phyloP scores from a whole-genome alignment of 108 stramenopile species.

The Skeletonema marinoi region DNA sequence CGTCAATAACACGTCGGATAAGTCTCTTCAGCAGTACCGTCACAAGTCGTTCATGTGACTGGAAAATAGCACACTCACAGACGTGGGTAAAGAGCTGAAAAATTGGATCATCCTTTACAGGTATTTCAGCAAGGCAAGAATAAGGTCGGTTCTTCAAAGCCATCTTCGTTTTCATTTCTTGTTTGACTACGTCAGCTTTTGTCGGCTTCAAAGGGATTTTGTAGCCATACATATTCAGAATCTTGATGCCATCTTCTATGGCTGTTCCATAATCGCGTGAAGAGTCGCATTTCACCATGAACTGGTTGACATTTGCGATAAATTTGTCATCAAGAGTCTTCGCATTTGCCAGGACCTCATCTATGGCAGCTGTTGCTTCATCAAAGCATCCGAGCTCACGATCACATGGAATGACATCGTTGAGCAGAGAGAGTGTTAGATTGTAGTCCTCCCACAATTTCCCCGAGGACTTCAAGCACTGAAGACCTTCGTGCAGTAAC shows the following conservation, averaged over 20 bases:
- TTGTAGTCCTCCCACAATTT: slow-evolving; percentile 14
- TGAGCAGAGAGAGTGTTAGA: not conserved
- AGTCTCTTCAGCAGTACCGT: slow-evolving; percentile 2
- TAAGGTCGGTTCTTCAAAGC: slow-evolving; percentile 13
- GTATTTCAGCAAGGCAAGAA: not conserved
- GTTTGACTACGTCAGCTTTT: slow-evolving; percentile 1
- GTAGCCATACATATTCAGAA: slow-evolving; percentile 19
- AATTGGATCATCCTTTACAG: slow-evolving; percentile 5
- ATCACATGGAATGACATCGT: not conserved
- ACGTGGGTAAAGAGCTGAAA: slow-evolving; percentile 10
- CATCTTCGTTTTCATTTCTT: slow-evolving; percentile 12
- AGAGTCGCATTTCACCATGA: not conserved
- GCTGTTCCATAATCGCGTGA: slow-evolving; percentile 17
- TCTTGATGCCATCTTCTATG: slow-evolving; percentile 10
- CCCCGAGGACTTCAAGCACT: not conserved
- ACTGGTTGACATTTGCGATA: slow-evolving; percentile 9
- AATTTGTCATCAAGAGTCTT: slow-evolving; percentile 26
- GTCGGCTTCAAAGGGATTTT: slow-evolving; percentile 8
- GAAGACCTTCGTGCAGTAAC: not conserved
- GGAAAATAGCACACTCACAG: slow-evolving; percentile 2
- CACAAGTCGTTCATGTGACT: slow-evolving; percentile 5
- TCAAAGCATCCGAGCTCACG: slow-evolving; percentile 10
- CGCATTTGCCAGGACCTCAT: slow-evolving; percentile 21
- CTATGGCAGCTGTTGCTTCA: slow-evolving; percentile 10
- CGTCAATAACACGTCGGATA: slow-evolving; percentile 7